A percentile compares a stretch with the other conserved stretches of the same genome.
phyloP scores from a whole-genome alignment of 78 protist species.

The Mantamonas sphyraenae region DNA sequence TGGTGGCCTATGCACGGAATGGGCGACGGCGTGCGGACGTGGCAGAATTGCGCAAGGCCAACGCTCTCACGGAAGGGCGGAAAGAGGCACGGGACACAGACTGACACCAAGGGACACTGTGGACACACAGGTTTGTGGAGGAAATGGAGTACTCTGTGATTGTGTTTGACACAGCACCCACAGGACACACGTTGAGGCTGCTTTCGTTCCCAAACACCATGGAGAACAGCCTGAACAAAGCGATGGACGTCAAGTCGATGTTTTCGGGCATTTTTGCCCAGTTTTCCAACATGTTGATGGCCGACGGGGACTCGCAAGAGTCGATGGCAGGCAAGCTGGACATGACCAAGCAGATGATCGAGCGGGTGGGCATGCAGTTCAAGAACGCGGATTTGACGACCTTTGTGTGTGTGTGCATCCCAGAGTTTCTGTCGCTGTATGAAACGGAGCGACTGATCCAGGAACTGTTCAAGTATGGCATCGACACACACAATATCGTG shows the following conservation, averaged over 20 bases:
- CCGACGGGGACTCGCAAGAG: too few species aligned
- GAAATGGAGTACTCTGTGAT: conserved; percentile 62
- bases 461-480: conserved; percentile 75
- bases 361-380: too few species aligned
- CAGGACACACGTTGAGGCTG: conserved; percentile 97
- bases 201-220: conserved; percentile 73
- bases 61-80: too few species aligned
- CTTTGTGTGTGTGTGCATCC: conserved; percentile 96
- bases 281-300: conserved; percentile 8
- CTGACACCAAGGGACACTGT: too few species aligned
- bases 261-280: conserved; percentile 50
- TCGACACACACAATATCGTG: conserved; percentile 81
- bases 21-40: too few species aligned
- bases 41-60: too few species aligned
- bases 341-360: background rate
- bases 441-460: conserved; percentile 98
- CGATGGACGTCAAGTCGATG: conserved; percentile 26
- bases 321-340: background rate
- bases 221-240: conserved; percentile 57
- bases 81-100: too few species aligned
- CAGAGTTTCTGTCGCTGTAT: conserved; percentile 95
- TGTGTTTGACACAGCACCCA: conserved; percentile 99
- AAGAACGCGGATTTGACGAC: too few species aligned
- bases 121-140: conserved; percentile 58
- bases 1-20: too few species aligned